Base-by-base conservation (phyloP, 345 rosid genomes). In the Heritiera littoralis region DNA sequence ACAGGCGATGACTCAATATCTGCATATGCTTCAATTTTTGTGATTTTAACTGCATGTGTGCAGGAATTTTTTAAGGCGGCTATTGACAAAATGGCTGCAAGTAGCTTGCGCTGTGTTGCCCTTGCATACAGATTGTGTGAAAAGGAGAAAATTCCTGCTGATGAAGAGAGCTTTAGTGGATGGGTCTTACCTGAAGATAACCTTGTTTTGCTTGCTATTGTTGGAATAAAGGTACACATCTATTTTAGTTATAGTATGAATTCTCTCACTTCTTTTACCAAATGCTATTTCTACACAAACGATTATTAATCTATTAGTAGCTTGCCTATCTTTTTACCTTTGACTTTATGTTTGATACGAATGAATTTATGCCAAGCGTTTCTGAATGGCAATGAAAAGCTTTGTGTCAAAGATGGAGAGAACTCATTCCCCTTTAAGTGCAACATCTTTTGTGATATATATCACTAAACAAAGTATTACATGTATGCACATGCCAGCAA, bases 141-240 rank as follows among this genome's bases (percentile, higher is more conserved):
- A 59, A 66, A 32, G 40, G 92, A 89, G 77, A 82, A 89, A 77
- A 91, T 94, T 80, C 98, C 93, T 32, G 75, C 85, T 55, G 88
- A 86, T 82, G 89, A 86, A 66, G 95, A 90, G 85, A 83, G 80
- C 60, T 81, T 89, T 71, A 86, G 81, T 72, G 85, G 85, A 72
- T 97, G 99, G 99, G 86, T 69, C 75, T 88, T 97, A 78, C 99
- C 99, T 64, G 98, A 97, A 80, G 94, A 97, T 80, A 92, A 90
- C 30, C 90, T 97, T 88, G 87, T 91, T 89, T 85, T 97, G 91
- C 93, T 97, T 75, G 94, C 92, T 55, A 90, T 94, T 77, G 94
- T 92, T 81, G 99, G 99, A 78, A 97, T 97, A 66, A 94, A 94
- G 99, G 99, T 96, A 85, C 23, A 74, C 46, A 3, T 51, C 32